Conservation (phyloP, 495 filamentous ascomycete genomes). For the Cladorrhinum samala region DNA sequence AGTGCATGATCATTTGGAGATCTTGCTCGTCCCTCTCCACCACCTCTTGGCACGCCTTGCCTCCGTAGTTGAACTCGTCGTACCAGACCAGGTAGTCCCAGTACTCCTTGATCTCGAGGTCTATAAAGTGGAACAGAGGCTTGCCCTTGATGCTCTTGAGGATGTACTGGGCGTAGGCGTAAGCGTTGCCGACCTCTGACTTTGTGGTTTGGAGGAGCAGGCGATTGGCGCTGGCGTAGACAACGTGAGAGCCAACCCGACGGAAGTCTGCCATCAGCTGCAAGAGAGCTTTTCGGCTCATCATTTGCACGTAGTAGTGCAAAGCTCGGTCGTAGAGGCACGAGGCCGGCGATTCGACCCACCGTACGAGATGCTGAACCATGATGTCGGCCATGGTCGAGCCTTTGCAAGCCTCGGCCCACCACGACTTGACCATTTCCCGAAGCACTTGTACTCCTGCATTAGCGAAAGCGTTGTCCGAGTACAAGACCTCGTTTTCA, state of each 20-base stretch:
- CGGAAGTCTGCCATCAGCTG: conserved; percentile 97
- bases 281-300: conserved; percentile 92
- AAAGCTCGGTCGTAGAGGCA: conserved; percentile 95
- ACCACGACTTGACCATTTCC: conserved; percentile 99
- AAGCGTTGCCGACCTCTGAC: conserved; percentile 93
- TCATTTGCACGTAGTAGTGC: conserved; percentile 96
- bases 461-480: conserved; percentile 88
- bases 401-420: conserved; percentile 86
- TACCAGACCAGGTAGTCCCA: conserved; percentile 99
- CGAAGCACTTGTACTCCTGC: conserved; percentile 83
- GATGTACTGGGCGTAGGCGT: conserved; percentile 94
- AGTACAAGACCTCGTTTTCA: conserved; percentile 60
- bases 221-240: conserved; percentile 84
- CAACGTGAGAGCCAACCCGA: conserved; percentile 85
- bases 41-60: conserved; percentile 81
- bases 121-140: conserved; percentile 93
- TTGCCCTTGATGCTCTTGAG: conserved; percentile 93
- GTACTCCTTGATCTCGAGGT: conserved; percentile 96
- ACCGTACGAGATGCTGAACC: conserved; percentile 94
- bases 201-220: conserved; percentile 94
- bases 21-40: conserved; percentile 73
- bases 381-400: conserved; percentile 95
- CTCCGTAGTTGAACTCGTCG: conserved; percentile 97
- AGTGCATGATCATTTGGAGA: conserved; percentile 95
- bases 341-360: conserved; percentile 86